Evolutionary conservation across 768 basidiomycete species (phyloP).

Genomic region (Paxillus ammoniavirescens): DNA sequence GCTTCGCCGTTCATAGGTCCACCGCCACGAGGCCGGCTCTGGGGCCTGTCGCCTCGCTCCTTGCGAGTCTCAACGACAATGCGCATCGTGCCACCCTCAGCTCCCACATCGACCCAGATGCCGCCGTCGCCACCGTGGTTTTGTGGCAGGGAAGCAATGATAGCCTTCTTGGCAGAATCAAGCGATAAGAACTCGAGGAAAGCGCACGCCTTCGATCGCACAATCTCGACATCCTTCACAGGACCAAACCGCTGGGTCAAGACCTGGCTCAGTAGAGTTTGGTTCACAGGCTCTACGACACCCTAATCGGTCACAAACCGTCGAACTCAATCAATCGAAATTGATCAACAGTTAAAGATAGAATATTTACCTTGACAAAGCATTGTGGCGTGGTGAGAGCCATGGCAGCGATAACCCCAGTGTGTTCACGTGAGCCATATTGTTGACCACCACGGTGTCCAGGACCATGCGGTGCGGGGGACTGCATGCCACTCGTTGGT

Average conservation of each 20-base stretch:
- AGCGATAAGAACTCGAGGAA: slow-evolving; percentile 86
- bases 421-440: slow-evolving; percentile 40
- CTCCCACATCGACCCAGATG: slow-evolving; percentile 69
- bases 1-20: slow-evolving; percentile 48
- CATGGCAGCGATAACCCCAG: slow-evolving; percentile 54
- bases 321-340: background rate
- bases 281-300: slow-evolving; percentile 65
- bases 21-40: slow-evolving; percentile 60
- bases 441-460: slow-evolving; percentile 34
- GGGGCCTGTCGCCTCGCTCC: slow-evolving; percentile 83
- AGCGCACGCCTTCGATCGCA: slow-evolving; percentile 85
- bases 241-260: slow-evolving; percentile 71
- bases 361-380: slow-evolving; percentile 80
- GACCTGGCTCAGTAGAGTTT: slow-evolving; percentile 44
- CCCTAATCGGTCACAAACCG: slow-evolving; percentile 41
- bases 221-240: slow-evolving; percentile 86
- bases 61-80: slow-evolving; percentile 88
- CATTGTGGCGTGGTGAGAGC: slow-evolving; percentile 71
- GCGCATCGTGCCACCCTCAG: slow-evolving; percentile 48
- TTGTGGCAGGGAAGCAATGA: slow-evolving; percentile 64
- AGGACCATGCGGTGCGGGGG: slow-evolving; percentile 31
- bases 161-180: slow-evolving; percentile 84
- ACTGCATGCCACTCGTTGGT: slow-evolving; percentile 39
- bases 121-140: slow-evolving; percentile 87
- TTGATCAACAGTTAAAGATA: background rate